These are phyloP conservation scores for Calamus simplicifolius DNA, from an alignment of 176 grass and related monocot species.

Conservation along the genomic window DNA sequence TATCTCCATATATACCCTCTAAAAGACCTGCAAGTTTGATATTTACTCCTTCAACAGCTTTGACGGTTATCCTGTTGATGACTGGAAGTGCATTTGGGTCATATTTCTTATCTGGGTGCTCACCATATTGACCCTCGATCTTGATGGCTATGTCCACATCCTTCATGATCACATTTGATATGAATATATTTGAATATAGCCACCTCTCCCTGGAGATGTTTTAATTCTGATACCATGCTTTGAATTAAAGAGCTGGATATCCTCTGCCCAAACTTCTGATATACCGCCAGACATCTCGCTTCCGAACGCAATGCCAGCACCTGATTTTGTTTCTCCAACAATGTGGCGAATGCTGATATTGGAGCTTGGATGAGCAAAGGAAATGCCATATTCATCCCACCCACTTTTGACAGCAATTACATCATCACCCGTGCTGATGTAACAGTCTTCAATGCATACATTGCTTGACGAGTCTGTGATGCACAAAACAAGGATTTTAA, in stretches of 20 bases:
- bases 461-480: slow-evolving; percentile 69
- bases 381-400: slow-evolving; percentile 93
- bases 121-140: slow-evolving; percentile 57
- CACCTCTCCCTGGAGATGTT: slow-evolving; percentile 70
- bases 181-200: slow-evolving; percentile 64
- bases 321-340: slow-evolving; percentile 43
- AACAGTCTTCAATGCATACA: slow-evolving; percentile 84
- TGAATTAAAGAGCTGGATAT: slow-evolving; percentile 51
- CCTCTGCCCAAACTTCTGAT: slow-evolving; percentile 51
- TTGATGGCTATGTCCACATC: slow-evolving; percentile 77
- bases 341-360: slow-evolving; percentile 82
- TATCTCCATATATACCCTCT: slow-evolving; percentile 70
- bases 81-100: slow-evolving; percentile 65
- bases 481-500: not conserved
- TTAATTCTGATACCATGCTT: slow-evolving; percentile 82
- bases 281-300: slow-evolving; percentile 98
- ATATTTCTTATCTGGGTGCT: slow-evolving; percentile 77
- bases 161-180: slow-evolving; percentile 56
- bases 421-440: slow-evolving; percentile 70
- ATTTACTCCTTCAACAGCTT: slow-evolving; percentile 43
- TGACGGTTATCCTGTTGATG: slow-evolving; percentile 69
- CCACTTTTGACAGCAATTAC: slow-evolving; percentile 84
- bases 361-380: slow-evolving; percentile 60
- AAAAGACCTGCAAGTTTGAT: slow-evolving; percentile 59
- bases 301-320: slow-evolving; percentile 75